A percentile compares a stretch with the other conserved stretches of the same genome.
Evolutionary conservation across 2,329 filamentous ascomycete genomes (phyloP).

Genomic region (Apiospora malaysiana): DNA sequence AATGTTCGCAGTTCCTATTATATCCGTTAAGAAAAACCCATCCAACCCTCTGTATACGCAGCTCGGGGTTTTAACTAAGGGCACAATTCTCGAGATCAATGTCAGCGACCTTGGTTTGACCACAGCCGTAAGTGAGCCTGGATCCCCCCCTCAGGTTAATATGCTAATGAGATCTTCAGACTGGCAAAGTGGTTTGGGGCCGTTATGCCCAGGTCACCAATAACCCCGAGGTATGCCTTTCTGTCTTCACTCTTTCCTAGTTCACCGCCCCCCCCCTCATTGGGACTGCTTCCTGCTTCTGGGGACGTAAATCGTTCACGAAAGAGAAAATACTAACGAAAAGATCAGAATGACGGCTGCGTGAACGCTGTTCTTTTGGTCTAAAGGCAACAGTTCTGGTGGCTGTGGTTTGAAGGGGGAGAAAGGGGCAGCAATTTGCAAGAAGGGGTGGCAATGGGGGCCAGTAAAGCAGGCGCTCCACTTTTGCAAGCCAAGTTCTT

Average conservation of each 20-base stretch:
- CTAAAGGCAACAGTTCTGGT: not conserved
- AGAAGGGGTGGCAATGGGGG: too few species aligned
- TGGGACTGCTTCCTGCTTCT: not conserved
- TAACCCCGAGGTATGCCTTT: constrained; percentile 42
- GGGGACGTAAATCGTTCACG: not conserved
- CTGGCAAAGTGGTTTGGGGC: constrained; percentile 93
- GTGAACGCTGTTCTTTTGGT: constrained; percentile 5
- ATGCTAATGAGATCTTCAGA: constrained; percentile 36
- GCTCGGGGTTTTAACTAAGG: constrained; percentile 86
- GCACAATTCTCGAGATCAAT: constrained; percentile 83
- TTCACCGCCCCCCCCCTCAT: too few species aligned
- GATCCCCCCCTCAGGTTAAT: not conserved
- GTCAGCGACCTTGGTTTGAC: constrained; percentile 79
- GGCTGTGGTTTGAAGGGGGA: not conserved
- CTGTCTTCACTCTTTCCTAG: too few species aligned
- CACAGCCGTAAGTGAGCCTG: constrained; percentile 59
- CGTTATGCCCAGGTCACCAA: constrained; percentile 46
- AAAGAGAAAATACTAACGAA: constrained; percentile 48
- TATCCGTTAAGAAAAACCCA: constrained; percentile 74
- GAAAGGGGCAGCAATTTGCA: not conserved
- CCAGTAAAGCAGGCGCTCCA: too few species aligned
- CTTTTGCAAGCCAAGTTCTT: constrained; percentile 80
- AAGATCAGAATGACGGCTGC: constrained; percentile 28
- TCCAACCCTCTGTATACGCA: constrained; percentile 91
- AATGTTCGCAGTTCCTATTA: too few species aligned